phyloP scores from a whole-genome alignment of 2,329 filamentous ascomycete genomes.

The Penicillium sp. region DNA sequence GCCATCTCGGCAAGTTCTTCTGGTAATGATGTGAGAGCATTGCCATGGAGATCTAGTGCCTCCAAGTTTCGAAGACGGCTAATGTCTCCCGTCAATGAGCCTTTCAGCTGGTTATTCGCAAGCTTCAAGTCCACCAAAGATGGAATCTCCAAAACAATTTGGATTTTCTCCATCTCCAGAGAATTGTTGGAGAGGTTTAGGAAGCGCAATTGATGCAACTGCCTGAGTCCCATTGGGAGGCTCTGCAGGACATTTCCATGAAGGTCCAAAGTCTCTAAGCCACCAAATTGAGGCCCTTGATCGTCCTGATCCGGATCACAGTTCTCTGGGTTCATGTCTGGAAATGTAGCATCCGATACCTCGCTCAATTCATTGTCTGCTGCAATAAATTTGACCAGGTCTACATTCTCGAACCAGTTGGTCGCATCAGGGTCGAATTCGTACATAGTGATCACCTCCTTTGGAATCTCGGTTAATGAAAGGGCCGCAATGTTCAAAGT shows the following conservation, averaged over 20 bases:
- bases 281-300: slow-evolving; percentile 77
- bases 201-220: slow-evolving; percentile 73
- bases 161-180: slow-evolving; percentile 71
- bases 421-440: slow-evolving; percentile 71
- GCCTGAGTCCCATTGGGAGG: slow-evolving; percentile 75
- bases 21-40: slow-evolving; percentile 75
- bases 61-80: slow-evolving; percentile 71
- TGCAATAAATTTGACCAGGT: slow-evolving; percentile 80
- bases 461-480: slow-evolving; percentile 76
- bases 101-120: slow-evolving; percentile 74
- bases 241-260: slow-evolving; percentile 79
- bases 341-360: slow-evolving; percentile 76
- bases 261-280: slow-evolving; percentile 78
- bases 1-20: slow-evolving; percentile 67
- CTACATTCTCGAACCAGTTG: slow-evolving; percentile 90
- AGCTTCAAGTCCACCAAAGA: slow-evolving; percentile 80
- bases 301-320: slow-evolving; percentile 68
- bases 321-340: slow-evolving; percentile 65
- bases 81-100: slow-evolving; percentile 68
- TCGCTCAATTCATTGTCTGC: slow-evolving; percentile 86
- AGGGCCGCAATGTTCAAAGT: slow-evolving; percentile 87
- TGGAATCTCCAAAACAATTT: slow-evolving; percentile 73
- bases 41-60: slow-evolving; percentile 78
- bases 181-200: slow-evolving; percentile 87
- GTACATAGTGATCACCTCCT: slow-evolving; percentile 89